Evolutionary conservation across 768 basidiomycete species (phyloP), one percentile per base, ranked within the genome.

Genomic region (Ramaria sp.): DNA sequence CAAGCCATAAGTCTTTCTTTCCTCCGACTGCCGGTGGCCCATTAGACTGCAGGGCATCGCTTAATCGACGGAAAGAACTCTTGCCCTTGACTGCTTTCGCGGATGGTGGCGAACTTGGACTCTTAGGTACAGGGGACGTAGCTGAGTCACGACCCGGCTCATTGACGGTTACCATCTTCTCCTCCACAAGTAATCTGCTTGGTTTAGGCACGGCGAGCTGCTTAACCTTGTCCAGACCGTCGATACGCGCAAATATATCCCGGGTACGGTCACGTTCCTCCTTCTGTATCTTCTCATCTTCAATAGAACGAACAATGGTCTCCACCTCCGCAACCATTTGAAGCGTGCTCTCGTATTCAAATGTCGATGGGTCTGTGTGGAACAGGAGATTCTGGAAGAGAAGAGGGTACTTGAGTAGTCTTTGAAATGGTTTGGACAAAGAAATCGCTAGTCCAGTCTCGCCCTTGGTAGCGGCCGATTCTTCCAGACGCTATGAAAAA

Each of bases 241-340:
- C 96, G 28, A 99, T 97, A 7, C 96, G 82, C 3, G 94, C 96
- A 61, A 96, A 88, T 1, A 90, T 85, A 66, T 99, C 95, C 13
- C 95, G 76, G 3, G 94, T 96, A 72, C 86, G 88, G 69, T 96
- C 91, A 30, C 95, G 82, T 65, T 95, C 92, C 65, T 98, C 95
- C 68, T 91, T 90, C 65, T 88, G 86, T 53, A 92, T 88, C 74
- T 98, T 98, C 73, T 99, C 93, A 62, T 97, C 95, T 67, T 99
- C 95, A 54, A 99, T 97, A 58, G 88, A 89, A 43, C 95, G 78
- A 47, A 99, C 95, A 62, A 98, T 95, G 18, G 78, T 83, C 70
- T 99, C 96, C 6, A 99, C 89, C 67, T 98, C 93, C 18, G 92
- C 90, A 0, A 97, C 93, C 89, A 98, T 95, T 65, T 86, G 85